Percentiles rank a stretch among this genome's conserved stretches.
phyloP scores from a whole-genome alignment of 2,329 filamentous ascomycete genomes.

The Aspergillus calidoustus region DNA sequence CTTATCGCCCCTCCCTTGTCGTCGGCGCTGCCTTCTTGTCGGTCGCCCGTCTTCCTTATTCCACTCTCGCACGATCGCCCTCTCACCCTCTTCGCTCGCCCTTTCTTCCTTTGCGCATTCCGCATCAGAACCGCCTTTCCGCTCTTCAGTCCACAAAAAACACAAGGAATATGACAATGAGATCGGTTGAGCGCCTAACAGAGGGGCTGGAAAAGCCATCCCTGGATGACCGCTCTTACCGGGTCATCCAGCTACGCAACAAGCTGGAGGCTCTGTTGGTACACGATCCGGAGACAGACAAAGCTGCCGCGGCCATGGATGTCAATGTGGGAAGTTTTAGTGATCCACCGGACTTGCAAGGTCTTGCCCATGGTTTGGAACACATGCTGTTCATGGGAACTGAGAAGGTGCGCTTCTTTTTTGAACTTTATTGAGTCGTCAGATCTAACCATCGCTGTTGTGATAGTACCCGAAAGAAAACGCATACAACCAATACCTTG shows the following conservation, averaged over 20 bases:
- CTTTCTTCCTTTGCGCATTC: constrained; percentile 15
- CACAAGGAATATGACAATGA: constrained; percentile 31
- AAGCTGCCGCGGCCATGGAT: constrained; percentile 92
- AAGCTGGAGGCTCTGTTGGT: constrained; percentile 89
- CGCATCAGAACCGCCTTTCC: constrained; percentile 25
- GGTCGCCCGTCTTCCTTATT: constrained; percentile 24
- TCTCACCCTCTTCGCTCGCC: constrained; percentile 17
- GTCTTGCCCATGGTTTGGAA: constrained; percentile 95
- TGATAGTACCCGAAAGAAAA: constrained; percentile 85
- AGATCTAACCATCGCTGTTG: constrained; percentile 1
- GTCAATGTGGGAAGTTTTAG: constrained; percentile 97
- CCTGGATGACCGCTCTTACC: constrained; percentile 83
- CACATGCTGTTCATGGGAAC: constrained; percentile 99
- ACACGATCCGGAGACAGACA: constrained; percentile 93
- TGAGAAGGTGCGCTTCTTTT: constrained; percentile 68
- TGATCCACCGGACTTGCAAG: constrained; percentile 86
- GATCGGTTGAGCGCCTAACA: constrained; percentile 57
- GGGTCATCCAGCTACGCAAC: constrained; percentile 83
- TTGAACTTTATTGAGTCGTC: not conserved
- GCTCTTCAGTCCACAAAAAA: constrained; percentile 25
- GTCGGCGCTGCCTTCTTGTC: constrained; percentile 17
- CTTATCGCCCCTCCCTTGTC: constrained; percentile 22
- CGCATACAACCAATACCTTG: constrained; percentile 91
- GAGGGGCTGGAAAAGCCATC: constrained; percentile 80
- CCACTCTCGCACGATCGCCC: constrained; percentile 23